phyloP scores from a whole-genome alignment of 192 early-diverging fungal species.

The Entomortierella parvispora region DNA sequence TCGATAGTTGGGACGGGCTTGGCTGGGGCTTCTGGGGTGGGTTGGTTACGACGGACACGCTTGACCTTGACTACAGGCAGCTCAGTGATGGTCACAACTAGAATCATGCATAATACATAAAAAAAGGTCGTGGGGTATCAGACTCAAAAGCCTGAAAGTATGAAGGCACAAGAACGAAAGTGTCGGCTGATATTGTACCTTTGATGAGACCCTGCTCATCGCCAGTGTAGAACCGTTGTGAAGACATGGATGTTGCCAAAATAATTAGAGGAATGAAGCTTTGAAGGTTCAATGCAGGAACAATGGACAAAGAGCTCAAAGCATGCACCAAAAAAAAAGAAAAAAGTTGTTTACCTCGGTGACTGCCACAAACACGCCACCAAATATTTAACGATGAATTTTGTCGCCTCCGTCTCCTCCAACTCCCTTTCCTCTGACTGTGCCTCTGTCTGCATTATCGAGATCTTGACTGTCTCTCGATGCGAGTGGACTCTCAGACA shows the following conservation, averaged over 20 bases:
- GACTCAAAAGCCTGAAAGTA: too few species aligned
- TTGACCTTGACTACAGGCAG: slow-evolving; percentile 25
- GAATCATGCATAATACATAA: background rate
- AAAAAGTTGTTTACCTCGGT: too few species aligned
- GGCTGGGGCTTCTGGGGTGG: slow-evolving; percentile 23
- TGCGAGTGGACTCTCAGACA: too few species aligned
- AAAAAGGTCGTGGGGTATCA: background rate
- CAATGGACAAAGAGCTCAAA: too few species aligned
- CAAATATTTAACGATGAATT: too few species aligned
- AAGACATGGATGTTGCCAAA: slow-evolving; percentile 28
- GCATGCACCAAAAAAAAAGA: too few species aligned
- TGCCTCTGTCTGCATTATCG: too few species aligned
- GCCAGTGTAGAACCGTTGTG: slow-evolving; percentile 51
- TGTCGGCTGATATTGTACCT: slow-evolving; percentile 34
- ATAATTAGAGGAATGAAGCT: background rate
- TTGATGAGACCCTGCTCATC: slow-evolving; percentile 57
- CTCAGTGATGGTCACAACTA: slow-evolving; percentile 43
- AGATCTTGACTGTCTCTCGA: too few species aligned
- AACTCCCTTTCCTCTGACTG: too few species aligned
- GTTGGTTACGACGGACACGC: slow-evolving; percentile 19
- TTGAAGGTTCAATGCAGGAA: too few species aligned
- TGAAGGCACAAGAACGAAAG: background rate
- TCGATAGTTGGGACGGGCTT: slow-evolving; percentile 27
- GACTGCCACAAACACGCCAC: too few species aligned
- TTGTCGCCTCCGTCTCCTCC: too few species aligned